phyloP scores from a whole-genome alignment of 2,329 filamentous ascomycete genomes.

The Knoxdaviesia proteae region DNA sequence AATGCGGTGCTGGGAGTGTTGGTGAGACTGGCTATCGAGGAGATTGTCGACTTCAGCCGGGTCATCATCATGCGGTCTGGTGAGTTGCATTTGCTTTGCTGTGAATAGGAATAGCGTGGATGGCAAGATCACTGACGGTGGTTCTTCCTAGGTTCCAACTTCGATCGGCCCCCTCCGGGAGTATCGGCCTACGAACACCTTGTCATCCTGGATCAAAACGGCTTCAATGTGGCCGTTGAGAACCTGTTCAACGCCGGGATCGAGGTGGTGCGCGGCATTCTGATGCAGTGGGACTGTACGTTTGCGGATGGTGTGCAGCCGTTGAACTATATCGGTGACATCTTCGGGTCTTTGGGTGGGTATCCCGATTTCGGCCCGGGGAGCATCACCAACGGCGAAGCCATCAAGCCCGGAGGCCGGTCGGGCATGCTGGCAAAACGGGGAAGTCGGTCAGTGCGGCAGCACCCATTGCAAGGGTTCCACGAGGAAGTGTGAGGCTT shows the following conservation, averaged over 20 bases:
- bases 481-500: too few species aligned
- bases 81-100: constrained; percentile 7
- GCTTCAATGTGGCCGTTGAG: constrained; percentile 37
- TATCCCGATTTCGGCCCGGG: constrained; percentile 42
- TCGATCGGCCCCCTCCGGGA: constrained; percentile 45
- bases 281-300: constrained; percentile 35
- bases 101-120: neutral
- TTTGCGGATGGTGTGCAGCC: constrained; percentile 36
- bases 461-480: too few species aligned
- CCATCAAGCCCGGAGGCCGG: constrained; percentile 8
- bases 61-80: constrained; percentile 47
- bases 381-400: constrained; percentile 18
- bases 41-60: constrained; percentile 41
- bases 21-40: constrained; percentile 33
- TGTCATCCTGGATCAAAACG: constrained; percentile 37
- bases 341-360: constrained; percentile 48
- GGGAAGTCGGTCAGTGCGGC: too few species aligned
- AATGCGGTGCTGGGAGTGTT: constrained; percentile 48
- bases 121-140: neutral
- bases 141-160: constrained; percentile 32
- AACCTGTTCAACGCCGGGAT: constrained; percentile 49
- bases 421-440: neutral
- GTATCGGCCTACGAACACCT: constrained; percentile 37
- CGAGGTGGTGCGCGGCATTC: constrained; percentile 41
- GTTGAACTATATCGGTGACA: constrained; percentile 48